These are phyloP conservation scores for Citeromyces hawaiiensis DNA, from an alignment of 1,139 yeast species.

Conservation along the genomic window DNA sequence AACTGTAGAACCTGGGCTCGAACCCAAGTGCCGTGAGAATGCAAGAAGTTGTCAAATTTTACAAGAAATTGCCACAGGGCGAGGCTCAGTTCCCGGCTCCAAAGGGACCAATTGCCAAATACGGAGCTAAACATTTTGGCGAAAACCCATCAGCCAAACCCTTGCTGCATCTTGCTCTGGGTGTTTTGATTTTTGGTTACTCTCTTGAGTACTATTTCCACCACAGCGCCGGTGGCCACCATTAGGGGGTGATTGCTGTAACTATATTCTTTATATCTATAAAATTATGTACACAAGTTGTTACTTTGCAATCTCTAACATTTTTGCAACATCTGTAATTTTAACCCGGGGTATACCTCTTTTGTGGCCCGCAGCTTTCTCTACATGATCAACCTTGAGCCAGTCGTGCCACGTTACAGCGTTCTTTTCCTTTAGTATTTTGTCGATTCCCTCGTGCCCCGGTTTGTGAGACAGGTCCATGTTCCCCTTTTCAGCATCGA, in stretches of 20 bases:
- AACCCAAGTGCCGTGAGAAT: slow-evolving; percentile 96
- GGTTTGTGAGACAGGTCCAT: slow-evolving; percentile 4
- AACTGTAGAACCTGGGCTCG: slow-evolving; percentile 67
- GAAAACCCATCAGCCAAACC: slow-evolving; percentile 76
- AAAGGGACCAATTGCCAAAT: slow-evolving; percentile 58
- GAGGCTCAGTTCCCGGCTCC: slow-evolving; percentile 66
- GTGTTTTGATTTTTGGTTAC: slow-evolving; percentile 71
- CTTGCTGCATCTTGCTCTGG: slow-evolving; percentile 63
- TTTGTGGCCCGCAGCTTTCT: slow-evolving; percentile 26
- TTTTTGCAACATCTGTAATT: slow-evolving; percentile 30
- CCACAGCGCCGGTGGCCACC: slow-evolving; percentile 25
- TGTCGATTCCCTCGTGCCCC: slow-evolving; percentile 20
- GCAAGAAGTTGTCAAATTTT: slow-evolving; percentile 89
- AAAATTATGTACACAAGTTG: slow-evolving; percentile 6
- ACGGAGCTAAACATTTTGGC: slow-evolving; percentile 69
- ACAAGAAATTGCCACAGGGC: slow-evolving; percentile 94
- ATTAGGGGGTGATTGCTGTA: slow-evolving; percentile 25
- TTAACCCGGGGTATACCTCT: slow-evolving; percentile 47
- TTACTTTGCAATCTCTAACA: slow-evolving; percentile 22
- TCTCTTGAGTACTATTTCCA: slow-evolving; percentile 91
- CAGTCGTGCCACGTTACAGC: slow-evolving; percentile 63
- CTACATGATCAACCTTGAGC: slow-evolving; percentile 44
- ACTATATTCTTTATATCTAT: slow-evolving; percentile 3
- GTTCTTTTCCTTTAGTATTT: slow-evolving; percentile 4
- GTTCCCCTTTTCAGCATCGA: slow-evolving; percentile 27